Base-by-base conservation (phyloP, 108 stramenopile species). In the Nitzschia inconspicua region DNA sequence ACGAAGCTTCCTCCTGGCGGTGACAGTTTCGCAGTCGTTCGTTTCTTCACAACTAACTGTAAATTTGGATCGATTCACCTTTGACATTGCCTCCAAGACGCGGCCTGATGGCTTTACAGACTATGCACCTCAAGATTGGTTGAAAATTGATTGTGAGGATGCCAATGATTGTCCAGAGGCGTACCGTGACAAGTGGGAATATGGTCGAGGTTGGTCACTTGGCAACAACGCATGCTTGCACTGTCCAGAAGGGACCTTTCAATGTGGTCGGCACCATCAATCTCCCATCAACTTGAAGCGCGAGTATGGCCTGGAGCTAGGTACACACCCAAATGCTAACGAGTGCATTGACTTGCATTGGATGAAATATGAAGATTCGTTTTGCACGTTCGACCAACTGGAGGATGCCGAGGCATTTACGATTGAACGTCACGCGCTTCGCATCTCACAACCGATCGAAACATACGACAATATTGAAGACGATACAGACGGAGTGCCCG, bases 371-470 rank as follows among this genome's bases (percentile, higher is more conserved):
- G 46, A 59, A 22, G 68, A 69, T 32, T 57, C 41, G 8, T 28
- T 41, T 19, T 76, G 75, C 30, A 23, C 24, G n/a, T 65, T 65
- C 64, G 49, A 70, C 13, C 56, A 70, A 19, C 48, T 76, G 51
- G 49, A 34, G 2, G 56, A 49, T 8, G 43, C 57, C 3, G 43
- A 44, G 41, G 32, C 51, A 3, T 70, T 76, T 20, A 60, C n/a
- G 31, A 75, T 80, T 54, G 70, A 72, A 47, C 69, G 74, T 2
- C 74, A 75, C 50, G 74, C 63, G 10, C 31, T 80, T 32, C 51
- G 57, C 10, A 54, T 80, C 27, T 49, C 39, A 2, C 48, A 67
- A 18, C 79, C 79, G 1, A 54, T 69, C 25, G 34, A 18, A 3
- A 28, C 37, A 18, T 54, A 54, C 34, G 53, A 54, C 34, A 35